These are phyloP conservation scores for Elongisporangium senticosum DNA, from an alignment of 352 stramenopile species.

Conservation along the genomic window DNA sequence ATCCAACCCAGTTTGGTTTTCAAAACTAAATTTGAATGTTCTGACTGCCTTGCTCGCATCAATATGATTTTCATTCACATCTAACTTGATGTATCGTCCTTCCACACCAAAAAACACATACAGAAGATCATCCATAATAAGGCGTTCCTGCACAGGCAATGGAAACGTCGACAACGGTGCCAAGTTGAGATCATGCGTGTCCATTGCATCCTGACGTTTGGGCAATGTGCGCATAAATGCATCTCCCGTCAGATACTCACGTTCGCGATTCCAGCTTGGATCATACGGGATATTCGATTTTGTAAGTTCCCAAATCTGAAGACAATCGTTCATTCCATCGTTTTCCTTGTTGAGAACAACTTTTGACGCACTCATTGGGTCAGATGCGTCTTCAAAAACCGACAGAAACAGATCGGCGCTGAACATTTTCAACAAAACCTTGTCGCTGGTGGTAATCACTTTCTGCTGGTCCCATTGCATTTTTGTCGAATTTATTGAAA, in stretches of 20 bases:
- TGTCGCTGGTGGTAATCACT: slow-evolving; percentile 57
- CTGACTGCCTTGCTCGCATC: slow-evolving; percentile 19
- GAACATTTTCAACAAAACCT: slow-evolving; percentile 68
- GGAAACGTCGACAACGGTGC: slow-evolving; percentile 69
- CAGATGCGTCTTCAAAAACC: slow-evolving; percentile 13
- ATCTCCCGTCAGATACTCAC: slow-evolving; percentile 72
- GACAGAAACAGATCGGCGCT: slow-evolving; percentile 55
- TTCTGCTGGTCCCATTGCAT: slow-evolving; percentile 60
- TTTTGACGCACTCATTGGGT: slow-evolving; percentile 2
- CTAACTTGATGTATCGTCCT: slow-evolving; percentile 76
- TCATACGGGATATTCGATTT: slow-evolving; percentile 85
- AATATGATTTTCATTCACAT: slow-evolving; percentile 37
- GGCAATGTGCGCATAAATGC: slow-evolving; percentile 35
- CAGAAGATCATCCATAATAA: slow-evolving; percentile 80
- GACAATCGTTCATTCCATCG: slow-evolving; percentile 36
- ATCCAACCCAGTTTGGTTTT: slow-evolving; percentile 74
- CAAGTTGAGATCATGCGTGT: slow-evolving; percentile 40
- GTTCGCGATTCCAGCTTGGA: slow-evolving; percentile 78
- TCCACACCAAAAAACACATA: slow-evolving; percentile 78
- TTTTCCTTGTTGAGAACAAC: slow-evolving; percentile 47
- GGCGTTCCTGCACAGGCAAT: slow-evolving; percentile 68
- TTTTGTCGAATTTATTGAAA: slow-evolving; percentile 29
- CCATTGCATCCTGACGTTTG: slow-evolving; percentile 30
- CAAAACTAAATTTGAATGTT: slow-evolving; percentile 55
- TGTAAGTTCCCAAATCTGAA: slow-evolving; percentile 81